Base-by-base conservation (phyloP, 345 rosid species). In the Populus pruinosa region DNA sequence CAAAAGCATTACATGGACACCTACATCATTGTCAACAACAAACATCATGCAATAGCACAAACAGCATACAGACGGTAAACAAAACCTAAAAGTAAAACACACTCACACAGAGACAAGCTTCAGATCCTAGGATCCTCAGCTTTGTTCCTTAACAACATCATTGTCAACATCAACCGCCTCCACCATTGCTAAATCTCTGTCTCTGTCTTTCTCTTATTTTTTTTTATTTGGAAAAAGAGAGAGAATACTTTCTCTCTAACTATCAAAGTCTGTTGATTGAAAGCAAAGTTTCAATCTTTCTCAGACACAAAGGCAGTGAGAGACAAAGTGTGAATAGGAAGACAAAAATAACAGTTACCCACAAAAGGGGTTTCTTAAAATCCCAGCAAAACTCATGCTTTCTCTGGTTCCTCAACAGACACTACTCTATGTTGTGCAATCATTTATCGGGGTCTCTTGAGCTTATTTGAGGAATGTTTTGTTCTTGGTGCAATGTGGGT, bases 191-290 rank as follows among this genome's bases (percentile, higher is more conserved):
- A 68, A 74, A 79, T 79, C 78, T 73, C 53, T 67, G 62, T 69
- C 62, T 6, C 23, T 61, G 50, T 66, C 41, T 10, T 8, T 67
- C 31, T 43, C 65, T 66, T 21, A 62, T 33, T 33, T 33, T 33
- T 33, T 27, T 33, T 33, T 33, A 33, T 1, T 72, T 9, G 8
- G n/a, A 20, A 53, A 59, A 69, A 29, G 50, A 68, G 18, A n/a
- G 38, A 23, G 70, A 80, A 79, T 83, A 55, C 41, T 73, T 70
- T 55, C 53, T 76, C 63, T 81, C 76, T 73, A 67, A 78, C 85
- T 76, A 71, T 83, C 86, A 77, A 62, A 78, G 68, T 82, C 77
- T 77, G 82, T 91, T 87, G 93, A 90, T 92, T 92, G 97, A 90
- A 89, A 89, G 92, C 94, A 82, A 90, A 88, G 90, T 87, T 59